phyloP scores from a whole-genome alignment of 257 asterid genomes.

The Lantana camara region DNA sequence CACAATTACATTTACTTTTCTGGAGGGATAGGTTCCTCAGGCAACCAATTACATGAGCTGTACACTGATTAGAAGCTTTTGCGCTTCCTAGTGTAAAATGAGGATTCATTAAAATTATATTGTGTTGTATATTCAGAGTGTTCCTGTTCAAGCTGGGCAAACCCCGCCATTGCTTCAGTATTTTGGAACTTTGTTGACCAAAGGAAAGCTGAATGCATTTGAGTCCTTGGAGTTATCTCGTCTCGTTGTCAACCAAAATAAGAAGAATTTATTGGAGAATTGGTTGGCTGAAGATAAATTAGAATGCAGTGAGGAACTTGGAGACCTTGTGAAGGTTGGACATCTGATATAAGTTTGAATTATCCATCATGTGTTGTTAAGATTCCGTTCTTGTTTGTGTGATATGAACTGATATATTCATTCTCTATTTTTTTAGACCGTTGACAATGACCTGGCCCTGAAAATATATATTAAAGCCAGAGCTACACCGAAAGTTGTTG shows the following conservation, averaged over 20 bases:
- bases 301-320: conserved; percentile 99
- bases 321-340: conserved; percentile 96
- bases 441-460: conserved; percentile 97
- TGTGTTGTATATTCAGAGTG: conserved; percentile 68
- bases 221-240: conserved; percentile 98
- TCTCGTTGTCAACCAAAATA: conserved; percentile 95
- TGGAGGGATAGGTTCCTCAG: conserved; percentile 1
- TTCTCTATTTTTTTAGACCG: conserved; percentile 63
- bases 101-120: conserved; percentile 2
- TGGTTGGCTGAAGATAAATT: conserved; percentile 99
- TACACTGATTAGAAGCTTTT: conserved; percentile 17
- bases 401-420: conserved; percentile 8
- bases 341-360: conserved; percentile 25
- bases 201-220: conserved; percentile 94
- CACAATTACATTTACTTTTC: conserved; percentile 3
- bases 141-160: conserved; percentile 99
- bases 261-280: conserved; percentile 93
- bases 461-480: conserved; percentile 98
- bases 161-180: conserved; percentile 98
- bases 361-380: background rate
- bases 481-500: conserved; percentile 98
- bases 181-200: conserved; percentile 91
- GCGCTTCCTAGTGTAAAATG: conserved; percentile 6
- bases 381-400: conserved; percentile 19
- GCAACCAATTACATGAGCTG: conserved; percentile 10